Conservation (phyloP, 176 grass and related monocot species). For the Avena sativa region DNA sequence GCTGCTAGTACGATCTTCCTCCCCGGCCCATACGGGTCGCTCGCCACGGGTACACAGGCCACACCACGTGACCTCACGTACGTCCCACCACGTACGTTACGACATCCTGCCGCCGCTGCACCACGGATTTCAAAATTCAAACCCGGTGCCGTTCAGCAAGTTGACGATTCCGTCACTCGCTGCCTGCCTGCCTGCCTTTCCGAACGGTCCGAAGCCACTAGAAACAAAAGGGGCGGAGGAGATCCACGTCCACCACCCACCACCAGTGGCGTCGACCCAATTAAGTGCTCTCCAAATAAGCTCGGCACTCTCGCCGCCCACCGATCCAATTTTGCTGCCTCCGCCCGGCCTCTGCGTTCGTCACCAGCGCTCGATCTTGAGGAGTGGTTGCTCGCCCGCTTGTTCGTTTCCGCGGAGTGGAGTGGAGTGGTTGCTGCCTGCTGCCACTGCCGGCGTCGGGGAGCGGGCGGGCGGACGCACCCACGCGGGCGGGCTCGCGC, state of each 20-base stretch:
- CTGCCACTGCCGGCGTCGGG: slow-evolving; percentile 10
- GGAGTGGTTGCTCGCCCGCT: slow-evolving; percentile 45
- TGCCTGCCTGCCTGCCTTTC: no score
- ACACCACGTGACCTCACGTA: slow-evolving; percentile 39
- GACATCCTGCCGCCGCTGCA: not conserved
- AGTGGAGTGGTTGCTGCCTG: slow-evolving; percentile 4
- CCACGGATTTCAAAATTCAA: slow-evolving; percentile 54
- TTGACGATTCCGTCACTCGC: slow-evolving; percentile 8
- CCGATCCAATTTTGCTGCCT: not conserved
- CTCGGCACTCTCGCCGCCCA: not conserved
- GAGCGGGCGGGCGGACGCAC: slow-evolving; percentile 20
- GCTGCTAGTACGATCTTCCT: not conserved
- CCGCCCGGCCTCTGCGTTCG: not conserved
- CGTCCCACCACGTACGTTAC: slow-evolving; percentile 8
- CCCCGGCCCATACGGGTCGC: not conserved
- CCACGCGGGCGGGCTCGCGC: not conserved
- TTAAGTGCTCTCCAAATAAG: not conserved
- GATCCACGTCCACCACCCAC: slow-evolving; percentile 10
- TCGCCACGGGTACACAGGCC: slow-evolving; percentile 13
- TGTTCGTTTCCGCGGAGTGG: slow-evolving; percentile 9
- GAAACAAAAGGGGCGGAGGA: not conserved
- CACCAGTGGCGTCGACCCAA: not conserved
- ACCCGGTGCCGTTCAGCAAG: not conserved
- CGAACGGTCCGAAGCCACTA: slow-evolving; percentile 43
- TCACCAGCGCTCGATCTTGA: slow-evolving; percentile 26